Conservation (phyloP, 2,329 filamentous ascomycete species). For the Phialocephala sp. region DNA sequence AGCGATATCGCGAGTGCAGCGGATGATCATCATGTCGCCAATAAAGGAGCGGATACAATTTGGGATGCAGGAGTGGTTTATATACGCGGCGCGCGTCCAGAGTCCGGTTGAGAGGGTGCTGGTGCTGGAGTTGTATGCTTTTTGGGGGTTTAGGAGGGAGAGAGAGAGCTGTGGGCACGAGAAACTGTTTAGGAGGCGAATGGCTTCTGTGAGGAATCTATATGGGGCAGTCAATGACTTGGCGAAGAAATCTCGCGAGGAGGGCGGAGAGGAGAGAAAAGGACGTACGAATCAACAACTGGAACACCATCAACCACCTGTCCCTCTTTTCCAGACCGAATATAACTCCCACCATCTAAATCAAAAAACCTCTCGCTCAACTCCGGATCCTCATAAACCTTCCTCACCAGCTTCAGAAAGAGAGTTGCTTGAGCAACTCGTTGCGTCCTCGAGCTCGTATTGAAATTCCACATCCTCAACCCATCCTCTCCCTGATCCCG, state of each 20-base stretch:
- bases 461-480: constrained; percentile 27
- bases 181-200: constrained; percentile 31
- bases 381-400: constrained; percentile 22
- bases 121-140: not conserved
- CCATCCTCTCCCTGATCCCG: constrained; percentile 8
- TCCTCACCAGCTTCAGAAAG: constrained; percentile 24
- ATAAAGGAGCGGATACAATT: constrained; percentile 29
- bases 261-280: not conserved
- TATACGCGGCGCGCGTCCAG: constrained; percentile 26
- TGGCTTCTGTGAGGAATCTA: constrained; percentile 29
- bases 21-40: constrained; percentile 30
- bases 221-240: not conserved
- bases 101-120: constrained; percentile 23
- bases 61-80: constrained; percentile 30
- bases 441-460: constrained; percentile 24
- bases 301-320: constrained; percentile 28
- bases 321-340: constrained; percentile 24
- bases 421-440: constrained; percentile 22
- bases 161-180: constrained; percentile 23
- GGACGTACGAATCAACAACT: constrained; percentile 27
- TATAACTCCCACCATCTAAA: constrained; percentile 26
- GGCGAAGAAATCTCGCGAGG: no score
- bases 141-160: constrained; percentile 22
- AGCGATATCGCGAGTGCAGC: constrained; percentile 19
- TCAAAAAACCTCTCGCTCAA: constrained; percentile 20